Base-by-base conservation (phyloP, 164 flowering plant species). In the Pachysandra terminalis region DNA sequence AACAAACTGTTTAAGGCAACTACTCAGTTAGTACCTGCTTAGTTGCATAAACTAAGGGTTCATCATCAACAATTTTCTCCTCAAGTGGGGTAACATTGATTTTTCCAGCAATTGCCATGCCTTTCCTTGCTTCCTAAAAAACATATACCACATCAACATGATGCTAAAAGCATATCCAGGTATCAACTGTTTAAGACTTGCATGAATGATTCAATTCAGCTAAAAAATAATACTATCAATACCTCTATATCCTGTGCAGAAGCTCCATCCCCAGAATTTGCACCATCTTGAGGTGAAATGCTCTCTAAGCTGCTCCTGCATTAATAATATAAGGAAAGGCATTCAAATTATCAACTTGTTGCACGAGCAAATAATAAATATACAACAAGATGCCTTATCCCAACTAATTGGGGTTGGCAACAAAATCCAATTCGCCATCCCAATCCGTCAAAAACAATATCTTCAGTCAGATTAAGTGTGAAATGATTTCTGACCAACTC, bases 241-340 rank as follows among this genome's bases (percentile, higher is more conserved):
- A 92, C 98, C 98, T 95, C 97, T 78, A 81, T 74, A 75, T 87
- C 91, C 74, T 80, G 89, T n/a, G 70, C 56, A 51, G 92, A 81
- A 78, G 89, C 75, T 75, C 78, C 89, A 77, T 76, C 83, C 22
- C 54, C 37, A 41, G 83, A 69, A 74, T 64, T 78, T 59, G 66
- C 56, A 66, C 67, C 77, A 68, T 75, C 88, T 64, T 74, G 83
- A 57, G 84, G 63, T n/a, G 79, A 51, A 56, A 52, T 10, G 61
- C 64, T 84, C 55, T 81, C 84, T 53, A 35, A 35, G 56, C 73
- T 61, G 56, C 35, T 73, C 72, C 89, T 86, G 79, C 35, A 75
- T 56, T 57, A 7, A 53, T 0, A 21, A 26, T 19, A 21, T 13
- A 63, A 56, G 37, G 63, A 10, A 10, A 15, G 59, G 21, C 24